A percentile compares a stretch with the other conserved stretches of the same genome.
These are phyloP conservation scores for Kodamaea leandrae DNA, from an alignment of 805 yeast genomes.

Conservation along the genomic window DNA sequence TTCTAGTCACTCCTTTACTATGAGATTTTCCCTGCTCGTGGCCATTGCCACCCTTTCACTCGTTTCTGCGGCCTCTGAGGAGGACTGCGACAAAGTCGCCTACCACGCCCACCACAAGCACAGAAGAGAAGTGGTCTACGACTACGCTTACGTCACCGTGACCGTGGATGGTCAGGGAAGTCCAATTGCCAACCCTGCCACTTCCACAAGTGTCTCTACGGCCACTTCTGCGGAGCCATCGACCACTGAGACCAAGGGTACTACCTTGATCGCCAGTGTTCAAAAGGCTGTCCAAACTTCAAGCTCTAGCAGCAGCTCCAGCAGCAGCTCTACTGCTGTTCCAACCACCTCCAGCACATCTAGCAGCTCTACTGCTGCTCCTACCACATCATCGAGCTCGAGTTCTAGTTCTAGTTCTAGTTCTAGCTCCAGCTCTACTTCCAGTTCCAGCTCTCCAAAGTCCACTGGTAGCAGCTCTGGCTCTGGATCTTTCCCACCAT, in stretches of 20 bases:
- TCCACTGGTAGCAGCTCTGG: neutral
- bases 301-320: neutral
- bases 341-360: conserved; percentile 1
- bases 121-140: conserved; percentile 56
- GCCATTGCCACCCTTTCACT: conserved; percentile 18
- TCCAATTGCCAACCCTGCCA: conserved; percentile 26
- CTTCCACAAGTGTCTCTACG: conserved; percentile 15
- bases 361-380: conserved; percentile 2
- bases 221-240: neutral
- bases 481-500: neutral
- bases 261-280: conserved; percentile 11
- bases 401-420: conserved; percentile 5
- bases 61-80: conserved; percentile 24
- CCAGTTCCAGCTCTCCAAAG: conserved; percentile 15
- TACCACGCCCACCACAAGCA: conserved; percentile 61
- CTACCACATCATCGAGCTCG: conserved; percentile 1
- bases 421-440: conserved; percentile 8
- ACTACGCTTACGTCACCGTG: conserved; percentile 45
- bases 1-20: conserved; percentile 18
- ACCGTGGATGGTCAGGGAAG: conserved; percentile 45
- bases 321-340: neutral
- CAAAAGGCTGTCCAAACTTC: neutral
- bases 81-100: conserved; percentile 42
- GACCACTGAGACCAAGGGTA: conserved; percentile 8
- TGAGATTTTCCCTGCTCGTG: conserved; percentile 17